Evolutionary conservation across 192 early-diverging fungal genomes (phyloP), one percentile per base, ranked within the genome.

Genomic region (Chytriomyces sp.): DNA sequence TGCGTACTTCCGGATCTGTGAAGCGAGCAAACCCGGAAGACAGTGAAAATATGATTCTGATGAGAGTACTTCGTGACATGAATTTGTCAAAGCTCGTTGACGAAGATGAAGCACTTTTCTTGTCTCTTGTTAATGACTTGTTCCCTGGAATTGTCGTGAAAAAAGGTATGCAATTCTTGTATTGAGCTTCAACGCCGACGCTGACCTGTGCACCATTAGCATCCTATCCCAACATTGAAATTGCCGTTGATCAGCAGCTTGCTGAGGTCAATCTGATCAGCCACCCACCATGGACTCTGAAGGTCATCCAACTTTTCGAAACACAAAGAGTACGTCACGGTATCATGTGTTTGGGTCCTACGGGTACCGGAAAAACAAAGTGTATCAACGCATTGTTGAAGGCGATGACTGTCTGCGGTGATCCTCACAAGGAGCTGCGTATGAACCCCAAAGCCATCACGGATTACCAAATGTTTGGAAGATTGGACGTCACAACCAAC

Each of bases 381-480:
- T 90, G 89, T 65, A 90, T 90, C 65, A 83, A 85, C 59, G 83
- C 85, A 0, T 72, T 90, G 48, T 67, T 90, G 2, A 90, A 87
- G 64, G 88, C 89, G 7, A 84, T 87, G 88, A 90, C 86, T 13
- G 83, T 81, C 2, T 90, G 89, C 75, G 89, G 89, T 7, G 89
- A 90, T 61, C 87, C 86, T 18, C 89, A 90, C 77, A 90, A 90
- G 76, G 89, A 90, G 67, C 76, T 90, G 23, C 77, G 88, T 5
- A 90, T 90, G 89, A 90, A 90, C 71, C 89, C 89, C 28, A 90
- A 90, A 61, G 89, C 89, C 62, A 90, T 90, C 77, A 87, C 86
- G 1, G 89, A 90, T 80, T 90, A 84, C 73, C 89, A 90, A 78
- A 90, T 90, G 89, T 90, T 90, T 79, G 89, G 89, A 35, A 76